phyloP scores from a whole-genome alignment of 2,329 filamentous ascomycete genomes.

The Diaporthe citrichinensis region DNA sequence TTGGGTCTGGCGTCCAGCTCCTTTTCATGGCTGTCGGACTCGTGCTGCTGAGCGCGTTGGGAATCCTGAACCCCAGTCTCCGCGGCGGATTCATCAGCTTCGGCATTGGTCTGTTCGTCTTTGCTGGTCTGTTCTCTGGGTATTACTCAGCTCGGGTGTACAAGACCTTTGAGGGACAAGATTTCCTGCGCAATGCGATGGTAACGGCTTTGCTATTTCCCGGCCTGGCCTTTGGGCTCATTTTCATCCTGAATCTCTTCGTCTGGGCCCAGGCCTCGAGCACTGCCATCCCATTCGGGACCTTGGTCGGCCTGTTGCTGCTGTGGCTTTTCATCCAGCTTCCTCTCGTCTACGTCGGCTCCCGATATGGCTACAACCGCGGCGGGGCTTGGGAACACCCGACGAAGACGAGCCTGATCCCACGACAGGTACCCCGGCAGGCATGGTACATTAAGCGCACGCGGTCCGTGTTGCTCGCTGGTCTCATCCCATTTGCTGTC shows the following conservation, averaged over 20 bases:
- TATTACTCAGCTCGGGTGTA: constrained; percentile 90
- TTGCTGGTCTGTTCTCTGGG: constrained; percentile 86
- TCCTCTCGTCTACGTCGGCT: constrained; percentile 85
- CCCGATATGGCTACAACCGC: constrained; percentile 80
- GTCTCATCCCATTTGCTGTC: constrained; percentile 86
- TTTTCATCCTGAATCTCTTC: constrained; percentile 88
- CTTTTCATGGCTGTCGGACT: constrained; percentile 85
- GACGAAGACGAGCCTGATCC: constrained; percentile 79
- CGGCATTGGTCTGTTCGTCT: constrained; percentile 84
- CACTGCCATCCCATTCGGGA: constrained; percentile 88
- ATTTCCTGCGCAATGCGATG: constrained; percentile 82
- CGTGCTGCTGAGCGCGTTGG: constrained; percentile 79
- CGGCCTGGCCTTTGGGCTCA: constrained; percentile 79
- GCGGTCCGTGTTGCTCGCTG: constrained; percentile 78
- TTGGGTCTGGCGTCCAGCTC: constrained; percentile 89
- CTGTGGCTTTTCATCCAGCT: constrained; percentile 91
- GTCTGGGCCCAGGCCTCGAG: constrained; percentile 92
- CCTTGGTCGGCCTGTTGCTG: constrained; percentile 78
- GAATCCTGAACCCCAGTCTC: constrained; percentile 87
- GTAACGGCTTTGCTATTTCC: constrained; percentile 85
- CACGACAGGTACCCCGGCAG: constrained; percentile 81
- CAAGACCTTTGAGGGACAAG: constrained; percentile 83
- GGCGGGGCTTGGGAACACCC: constrained; percentile 83
- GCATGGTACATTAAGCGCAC: constrained; percentile 80
- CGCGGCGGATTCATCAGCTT: constrained; percentile 92